Base-by-base conservation (phyloP, 1,284 basidiomycete species). In the Malassezia pachydermatis region DNA sequence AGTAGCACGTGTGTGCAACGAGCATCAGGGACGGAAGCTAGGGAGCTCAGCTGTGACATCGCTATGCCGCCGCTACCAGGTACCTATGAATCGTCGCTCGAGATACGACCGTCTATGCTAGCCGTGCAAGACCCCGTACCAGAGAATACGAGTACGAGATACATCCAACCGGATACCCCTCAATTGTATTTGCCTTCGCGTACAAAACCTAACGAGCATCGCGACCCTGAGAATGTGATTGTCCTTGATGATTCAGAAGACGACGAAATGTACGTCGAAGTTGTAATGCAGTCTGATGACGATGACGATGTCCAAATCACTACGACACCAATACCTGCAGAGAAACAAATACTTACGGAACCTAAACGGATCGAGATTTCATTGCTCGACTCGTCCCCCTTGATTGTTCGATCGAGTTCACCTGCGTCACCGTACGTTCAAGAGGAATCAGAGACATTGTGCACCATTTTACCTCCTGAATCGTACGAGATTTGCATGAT, bases 401-500 rank as follows among this genome's bases (percentile, higher is more conserved):
- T 52, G 5, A 34, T 45, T 9, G 28, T 37, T n/a, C 17, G 22
- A 9, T 45, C 41, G 17, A 34, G 30, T 16, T 22, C 39, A 13
- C 39, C 24, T 5, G 30, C 29, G 8, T 7, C 13, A 10, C 24
- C 20, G 19, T 16, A 19, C 9, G 20, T 33, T 19, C n/a, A n/a
- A n/a, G n/a, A n/a, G n/a, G n/a, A n/a, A n/a, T n/a, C n/a, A n/a
- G n/a, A n/a, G n/a, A 19, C 27, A 16, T 22, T 22, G 25, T 51
- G 42, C 23, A 24, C 39, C 28, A 24, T 73, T 30, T 75, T 76
- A 55, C 72, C 73, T 1, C 62, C 75, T 1, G 75, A 75, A 0
- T 72, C 74, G 8, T 80, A 77, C 62, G 75, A 76, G 11, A 75
- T 80, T 35, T 60, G 75, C 37, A 70, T 80, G 16, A 57, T 80